Evolutionary conservation across 2,329 filamentous ascomycete genomes (phyloP), one percentile per base, ranked within the genome.

Genomic region (Aspergillus melleus): DNA sequence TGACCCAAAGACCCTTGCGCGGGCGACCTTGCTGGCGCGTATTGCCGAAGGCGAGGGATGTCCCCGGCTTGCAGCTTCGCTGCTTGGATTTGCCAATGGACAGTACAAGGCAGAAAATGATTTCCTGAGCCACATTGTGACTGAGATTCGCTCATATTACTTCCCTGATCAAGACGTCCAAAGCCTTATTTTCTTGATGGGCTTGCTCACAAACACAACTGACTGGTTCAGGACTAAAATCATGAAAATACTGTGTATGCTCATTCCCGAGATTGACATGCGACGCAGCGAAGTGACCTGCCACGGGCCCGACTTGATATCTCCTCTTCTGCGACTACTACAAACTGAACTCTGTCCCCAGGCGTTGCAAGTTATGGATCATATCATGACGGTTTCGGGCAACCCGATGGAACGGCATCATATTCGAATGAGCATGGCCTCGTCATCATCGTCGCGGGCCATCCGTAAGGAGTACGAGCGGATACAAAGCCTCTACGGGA

Each of bases 401-500:
- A 92, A 90, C 32, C 90, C 94, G 1, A 92, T 96, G 84, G 95
- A 98, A 75, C 92, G 91, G 68, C 92, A 97, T 68, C 92, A 98
- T 71, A 80, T 99, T 60, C 88, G 95, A 44, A 99, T 99, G 96
- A 98, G 94, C 76, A 97, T 99, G 92, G 93, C 92, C 5, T 89
- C 91, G 12, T 72, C 77, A 10, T 88, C 90, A 1, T 92, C 92
- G 2, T 95, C 92, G 0, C 90, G 90, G 67, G 87, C 90, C 0
- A 90, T 95, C 53, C 88, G 91, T 52, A 98, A 97, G 73, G 93
- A 98, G 76, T 98, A 96, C 68, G 94, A 96, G 72, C 88, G 91
- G 22, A 96, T 92, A 0, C 90, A 96, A 73, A 97, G 92, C 70
- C 79, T 99, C 36, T 99, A 98, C 73, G 96, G 96, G 29, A 98